phyloP scores from a whole-genome alignment of 495 filamentous ascomycete genomes.

The Mytilinidion resinicola region DNA sequence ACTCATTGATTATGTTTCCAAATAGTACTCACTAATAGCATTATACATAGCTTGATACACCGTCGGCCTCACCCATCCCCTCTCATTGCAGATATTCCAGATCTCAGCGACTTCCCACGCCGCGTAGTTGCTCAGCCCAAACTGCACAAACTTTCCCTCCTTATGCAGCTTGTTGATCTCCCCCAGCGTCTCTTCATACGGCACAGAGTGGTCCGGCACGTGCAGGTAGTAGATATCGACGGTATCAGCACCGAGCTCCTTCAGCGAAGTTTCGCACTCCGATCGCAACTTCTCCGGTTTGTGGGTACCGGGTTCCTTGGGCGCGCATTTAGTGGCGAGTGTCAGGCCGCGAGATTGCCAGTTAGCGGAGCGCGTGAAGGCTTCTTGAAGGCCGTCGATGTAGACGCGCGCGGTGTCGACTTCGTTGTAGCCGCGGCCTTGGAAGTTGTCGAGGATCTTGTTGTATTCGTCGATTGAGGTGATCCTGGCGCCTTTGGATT shows the following conservation, averaged over 20 bases:
- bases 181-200: conserved; percentile 70
- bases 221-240: conserved; percentile 91
- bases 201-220: conserved; percentile 61
- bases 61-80: conserved; percentile 65
- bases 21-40: conserved; percentile 41
- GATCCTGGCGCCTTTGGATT: conserved; percentile 57
- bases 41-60: conserved; percentile 68
- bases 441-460: conserved; percentile 48
- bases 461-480: conserved; percentile 48
- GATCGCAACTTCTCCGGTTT: conserved; percentile 54
- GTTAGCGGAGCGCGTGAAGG: conserved; percentile 64
- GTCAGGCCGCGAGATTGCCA: conserved; percentile 81
- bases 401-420: conserved; percentile 64
- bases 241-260: conserved; percentile 64
- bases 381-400: conserved; percentile 68
- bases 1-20: not conserved
- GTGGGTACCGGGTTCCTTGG: conserved; percentile 51
- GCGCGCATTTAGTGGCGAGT: conserved; percentile 81
- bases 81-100: conserved; percentile 71
- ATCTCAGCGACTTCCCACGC: conserved; percentile 90
- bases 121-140: conserved; percentile 81
- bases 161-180: conserved; percentile 76
- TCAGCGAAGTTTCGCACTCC: conserved; percentile 58
- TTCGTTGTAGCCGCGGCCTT: conserved; percentile 49
- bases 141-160: conserved; percentile 75